These are phyloP conservation scores for Schizochytrium sp. DNA, from an alignment of 108 stramenopile species.

Conservation along the genomic window DNA sequence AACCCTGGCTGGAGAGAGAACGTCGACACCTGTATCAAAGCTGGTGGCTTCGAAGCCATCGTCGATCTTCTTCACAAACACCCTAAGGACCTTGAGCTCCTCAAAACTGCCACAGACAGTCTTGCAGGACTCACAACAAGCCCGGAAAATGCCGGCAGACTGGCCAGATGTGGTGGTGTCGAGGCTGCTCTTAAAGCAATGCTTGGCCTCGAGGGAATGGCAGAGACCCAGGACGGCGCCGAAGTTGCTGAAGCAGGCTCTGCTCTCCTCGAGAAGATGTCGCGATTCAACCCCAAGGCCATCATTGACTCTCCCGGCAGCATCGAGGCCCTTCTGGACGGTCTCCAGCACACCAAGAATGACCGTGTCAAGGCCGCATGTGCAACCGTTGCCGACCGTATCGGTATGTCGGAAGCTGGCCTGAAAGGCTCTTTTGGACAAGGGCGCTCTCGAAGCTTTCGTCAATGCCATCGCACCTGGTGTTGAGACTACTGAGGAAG, in stretches of 20 bases:
- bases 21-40: background rate
- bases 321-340: conserved; percentile 11
- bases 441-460: conserved; percentile 42
- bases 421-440: conserved; percentile 56
- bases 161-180: conserved; percentile 38
- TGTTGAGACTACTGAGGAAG: conserved; percentile 34
- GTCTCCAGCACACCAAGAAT: conserved; percentile 40
- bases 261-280: conserved; percentile 54
- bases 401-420: conserved; percentile 58
- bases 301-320: conserved; percentile 36
- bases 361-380: background rate
- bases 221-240: background rate
- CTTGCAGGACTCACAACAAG: conserved; percentile 20
- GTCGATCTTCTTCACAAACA: conserved; percentile 12
- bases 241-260: conserved; percentile 2
- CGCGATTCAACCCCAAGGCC: conserved; percentile 49
- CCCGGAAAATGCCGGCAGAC: conserved; percentile 44
- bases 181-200: conserved; percentile 53
- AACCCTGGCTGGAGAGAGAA: conserved; percentile 60
- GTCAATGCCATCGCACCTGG: conserved; percentile 40
- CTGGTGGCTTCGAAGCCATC: conserved; percentile 60
- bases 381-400: conserved; percentile 54
- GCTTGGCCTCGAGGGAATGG: conserved; percentile 46
- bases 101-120: conserved; percentile 23
- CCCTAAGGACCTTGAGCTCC: conserved; percentile 42